Evolutionary conservation across 192 early-diverging fungal species (phyloP).

Genomic region (Backusella mclennaniae): DNA sequence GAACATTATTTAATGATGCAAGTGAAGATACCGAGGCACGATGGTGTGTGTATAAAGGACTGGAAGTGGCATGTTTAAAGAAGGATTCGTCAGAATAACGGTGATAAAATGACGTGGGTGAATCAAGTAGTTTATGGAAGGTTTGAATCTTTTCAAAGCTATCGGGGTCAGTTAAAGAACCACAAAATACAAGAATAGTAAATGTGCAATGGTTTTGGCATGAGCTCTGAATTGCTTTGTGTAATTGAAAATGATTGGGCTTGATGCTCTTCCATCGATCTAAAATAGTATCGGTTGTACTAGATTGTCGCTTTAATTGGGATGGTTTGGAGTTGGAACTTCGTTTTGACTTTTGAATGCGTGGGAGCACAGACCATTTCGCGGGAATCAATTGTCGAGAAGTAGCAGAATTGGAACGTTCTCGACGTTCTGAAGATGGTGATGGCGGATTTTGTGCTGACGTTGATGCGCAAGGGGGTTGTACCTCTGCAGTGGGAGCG

Average conservation of each 20-base stretch:
- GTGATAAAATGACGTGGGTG: slow-evolving; percentile 16
- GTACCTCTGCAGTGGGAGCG: background rate
- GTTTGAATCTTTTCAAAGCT: background rate
- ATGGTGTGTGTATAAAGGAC: background rate
- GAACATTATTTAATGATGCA: background rate
- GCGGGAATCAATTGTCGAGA: background rate
- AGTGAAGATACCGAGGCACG: background rate
- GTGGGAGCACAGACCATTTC: background rate
- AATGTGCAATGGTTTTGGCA: slow-evolving; percentile 1
- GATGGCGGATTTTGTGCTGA: background rate
- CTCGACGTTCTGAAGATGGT: background rate
- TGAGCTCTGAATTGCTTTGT: background rate
- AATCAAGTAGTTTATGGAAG: slow-evolving; percentile 3
- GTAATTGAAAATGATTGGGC: slow-evolving; percentile 17
- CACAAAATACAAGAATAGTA: slow-evolving; percentile 20
- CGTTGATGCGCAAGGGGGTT: background rate
- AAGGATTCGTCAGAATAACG: background rate
- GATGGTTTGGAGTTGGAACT: background rate
- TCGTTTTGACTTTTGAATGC: slow-evolving; percentile 10
- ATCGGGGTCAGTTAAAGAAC: slow-evolving; percentile 15
- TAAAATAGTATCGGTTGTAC: background rate
- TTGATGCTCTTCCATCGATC: slow-evolving; percentile 25
- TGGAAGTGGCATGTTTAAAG: background rate
- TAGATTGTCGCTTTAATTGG: background rate
- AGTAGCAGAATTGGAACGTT: slow-evolving; percentile 10